Percentiles rank a stretch among this genome's conserved stretches.
Conservation (phyloP, 495 filamentous ascomycete species). For the Paragyromitra xinjiangensis region DNA sequence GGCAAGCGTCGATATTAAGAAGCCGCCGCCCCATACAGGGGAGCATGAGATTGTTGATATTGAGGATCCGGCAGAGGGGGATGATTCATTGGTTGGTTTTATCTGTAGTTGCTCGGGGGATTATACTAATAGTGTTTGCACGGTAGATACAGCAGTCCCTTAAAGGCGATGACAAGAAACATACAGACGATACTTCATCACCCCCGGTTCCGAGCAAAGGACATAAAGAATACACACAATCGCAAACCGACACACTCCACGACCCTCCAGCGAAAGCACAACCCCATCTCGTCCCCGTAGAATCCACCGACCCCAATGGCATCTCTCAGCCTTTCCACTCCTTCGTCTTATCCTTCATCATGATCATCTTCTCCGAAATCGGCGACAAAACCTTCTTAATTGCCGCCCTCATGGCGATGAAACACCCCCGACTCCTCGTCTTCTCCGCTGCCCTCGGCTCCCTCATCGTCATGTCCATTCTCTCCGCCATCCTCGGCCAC, state of each 20-base stretch:
- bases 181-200: constrained; percentile 56
- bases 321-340: constrained; percentile 89
- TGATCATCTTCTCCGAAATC: constrained; percentile 97
- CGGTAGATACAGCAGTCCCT: constrained; percentile 29
- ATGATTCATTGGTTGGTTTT: constrained; percentile 48
- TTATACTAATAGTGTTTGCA: constrained; percentile 2
- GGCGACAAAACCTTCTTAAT: constrained; percentile 99
- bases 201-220: constrained; percentile 50
- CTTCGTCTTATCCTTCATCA: constrained; percentile 88
- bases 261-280: constrained; percentile 63
- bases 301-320: constrained; percentile 62
- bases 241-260: constrained; percentile 59
- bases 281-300: constrained; percentile 52
- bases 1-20: constrained; percentile 75
- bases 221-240: constrained; percentile 55
- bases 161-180: constrained; percentile 51
- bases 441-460: constrained; percentile 94
- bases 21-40: constrained; percentile 56
- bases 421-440: constrained; percentile 89
- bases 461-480: constrained; percentile 89
- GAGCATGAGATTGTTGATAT: constrained; percentile 58
- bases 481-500: constrained; percentile 96
- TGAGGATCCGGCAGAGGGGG: constrained; percentile 44
- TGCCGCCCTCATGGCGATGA: constrained; percentile 98
- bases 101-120: neutral